Evolutionary conservation across 2,329 filamentous ascomycete species (phyloP).

Genomic region (Nemania sp.): DNA sequence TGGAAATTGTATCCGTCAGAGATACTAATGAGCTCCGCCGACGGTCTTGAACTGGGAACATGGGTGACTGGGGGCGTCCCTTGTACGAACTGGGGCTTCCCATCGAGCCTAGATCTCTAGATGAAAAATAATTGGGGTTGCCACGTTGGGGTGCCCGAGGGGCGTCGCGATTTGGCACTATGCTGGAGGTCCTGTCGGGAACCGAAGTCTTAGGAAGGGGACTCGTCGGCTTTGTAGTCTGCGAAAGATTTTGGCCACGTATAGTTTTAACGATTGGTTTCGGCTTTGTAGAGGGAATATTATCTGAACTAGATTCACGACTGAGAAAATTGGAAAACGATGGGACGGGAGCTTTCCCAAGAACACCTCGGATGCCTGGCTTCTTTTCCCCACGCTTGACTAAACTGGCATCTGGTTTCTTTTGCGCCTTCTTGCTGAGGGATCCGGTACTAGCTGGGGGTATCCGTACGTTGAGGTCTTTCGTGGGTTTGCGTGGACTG

Average conservation of each 20-base stretch:
- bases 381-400: constrained; percentile 58
- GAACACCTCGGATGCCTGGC: constrained; percentile 60
- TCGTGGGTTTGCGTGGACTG: constrained; percentile 37
- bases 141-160: constrained; percentile 53
- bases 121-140: constrained; percentile 56
- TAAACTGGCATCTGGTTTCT: constrained; percentile 47
- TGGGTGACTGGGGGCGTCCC: constrained; percentile 61
- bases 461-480: constrained; percentile 40
- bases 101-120: constrained; percentile 52
- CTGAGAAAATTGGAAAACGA: constrained; percentile 62
- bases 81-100: constrained; percentile 48
- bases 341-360: constrained; percentile 63
- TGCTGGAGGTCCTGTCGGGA: constrained; percentile 51
- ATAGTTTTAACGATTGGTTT: constrained; percentile 42
- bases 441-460: constrained; percentile 45
- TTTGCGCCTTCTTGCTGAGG: constrained; percentile 50
- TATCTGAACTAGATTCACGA: constrained; percentile 58
- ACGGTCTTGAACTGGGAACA: constrained; percentile 63
- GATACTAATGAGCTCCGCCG: constrained; percentile 67
- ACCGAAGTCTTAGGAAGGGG: constrained; percentile 45
- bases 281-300: constrained; percentile 40
- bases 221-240: constrained; percentile 38
- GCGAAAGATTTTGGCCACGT: constrained; percentile 44
- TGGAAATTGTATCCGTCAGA: constrained; percentile 66
- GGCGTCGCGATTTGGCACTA: constrained; percentile 51